Evolutionary conservation across 1,284 basidiomycete species (phyloP).

Genomic region (Paramarasmius palmivorus): DNA sequence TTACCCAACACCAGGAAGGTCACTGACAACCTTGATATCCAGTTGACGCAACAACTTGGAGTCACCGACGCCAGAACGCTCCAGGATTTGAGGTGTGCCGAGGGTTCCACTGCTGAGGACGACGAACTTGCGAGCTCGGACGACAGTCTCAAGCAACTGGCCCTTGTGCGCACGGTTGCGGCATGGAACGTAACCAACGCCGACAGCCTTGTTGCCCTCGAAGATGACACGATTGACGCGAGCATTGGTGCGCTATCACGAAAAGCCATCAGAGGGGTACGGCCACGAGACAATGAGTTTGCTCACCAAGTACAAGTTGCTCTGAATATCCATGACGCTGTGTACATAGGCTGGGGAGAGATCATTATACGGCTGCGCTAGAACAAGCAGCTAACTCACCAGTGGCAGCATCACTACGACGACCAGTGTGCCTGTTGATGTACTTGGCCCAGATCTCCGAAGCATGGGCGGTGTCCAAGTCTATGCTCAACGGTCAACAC

Average conservation of each 20-base stretch:
- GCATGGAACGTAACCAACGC: slow-evolving; percentile 67
- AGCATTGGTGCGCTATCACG: slow-evolving; percentile 47
- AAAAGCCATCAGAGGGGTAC: neutral
- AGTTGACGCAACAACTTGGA: slow-evolving; percentile 54
- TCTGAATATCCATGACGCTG: slow-evolving; percentile 68
- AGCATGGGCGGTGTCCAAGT: slow-evolving; percentile 61
- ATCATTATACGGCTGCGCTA: slow-evolving; percentile 1
- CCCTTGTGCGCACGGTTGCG: slow-evolving; percentile 58
- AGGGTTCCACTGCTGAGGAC: slow-evolving; percentile 67
- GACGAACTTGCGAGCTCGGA: slow-evolving; percentile 62
- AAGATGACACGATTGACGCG: slow-evolving; percentile 72
- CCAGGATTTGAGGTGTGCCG: slow-evolving; percentile 70
- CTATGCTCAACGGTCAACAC: slow-evolving; percentile 25
- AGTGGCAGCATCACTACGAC: slow-evolving; percentile 71
- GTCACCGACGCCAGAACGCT: slow-evolving; percentile 68
- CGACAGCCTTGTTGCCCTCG: slow-evolving; percentile 70
- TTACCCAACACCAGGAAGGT: slow-evolving; percentile 70
- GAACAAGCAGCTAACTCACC: slow-evolving; percentile 34
- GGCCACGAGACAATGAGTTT: neutral
- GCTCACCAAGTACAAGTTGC: slow-evolving; percentile 58
- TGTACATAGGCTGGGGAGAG: slow-evolving; percentile 57
- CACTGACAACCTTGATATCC: slow-evolving; percentile 62
- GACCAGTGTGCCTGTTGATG: slow-evolving; percentile 71
- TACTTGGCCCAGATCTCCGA: slow-evolving; percentile 76
- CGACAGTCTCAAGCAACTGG: slow-evolving; percentile 59